Conservation (phyloP, 2,329 filamentous ascomycete genomes). For the Rosellinia necatrix region DNA sequence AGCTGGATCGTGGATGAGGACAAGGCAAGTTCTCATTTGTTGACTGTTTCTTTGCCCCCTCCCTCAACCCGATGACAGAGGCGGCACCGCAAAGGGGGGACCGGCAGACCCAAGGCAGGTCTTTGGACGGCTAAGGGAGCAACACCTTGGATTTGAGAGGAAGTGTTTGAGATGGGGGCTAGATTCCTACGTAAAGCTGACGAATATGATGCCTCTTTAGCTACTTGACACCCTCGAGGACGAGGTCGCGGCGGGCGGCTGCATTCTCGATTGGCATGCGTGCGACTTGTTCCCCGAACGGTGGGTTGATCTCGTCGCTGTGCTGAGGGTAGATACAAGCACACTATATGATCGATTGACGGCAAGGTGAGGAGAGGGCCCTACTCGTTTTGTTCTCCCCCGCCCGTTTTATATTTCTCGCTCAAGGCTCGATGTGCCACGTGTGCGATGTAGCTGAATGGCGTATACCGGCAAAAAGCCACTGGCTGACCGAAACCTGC, state of each 20-base stretch:
- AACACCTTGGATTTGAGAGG: not conserved
- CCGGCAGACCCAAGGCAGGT: too few species aligned
- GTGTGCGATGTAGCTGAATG: too few species aligned
- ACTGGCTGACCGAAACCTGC: not conserved
- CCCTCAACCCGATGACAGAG: too few species aligned
- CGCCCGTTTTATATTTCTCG: not conserved
- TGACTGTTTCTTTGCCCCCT: too few species aligned
- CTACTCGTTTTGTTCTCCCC: not conserved
- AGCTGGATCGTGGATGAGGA: constrained; percentile 97
- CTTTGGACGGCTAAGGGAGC: not conserved
- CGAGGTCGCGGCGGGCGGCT: constrained; percentile 77
- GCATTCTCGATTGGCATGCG: constrained; percentile 96
- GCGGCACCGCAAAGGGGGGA: too few species aligned
- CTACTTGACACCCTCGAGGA: constrained; percentile 88
- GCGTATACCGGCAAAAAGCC: too few species aligned
- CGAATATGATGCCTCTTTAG: constrained; percentile 68
- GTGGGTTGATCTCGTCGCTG: constrained; percentile 94
- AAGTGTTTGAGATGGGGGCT: not conserved
- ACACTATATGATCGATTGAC: constrained; percentile 83
- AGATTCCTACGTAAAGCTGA: constrained; percentile 23
- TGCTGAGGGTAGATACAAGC: constrained; percentile 80
- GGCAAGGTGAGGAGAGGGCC: constrained; percentile 59
- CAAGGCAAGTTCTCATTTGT: constrained; percentile 62
- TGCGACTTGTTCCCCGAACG: constrained; percentile 92
- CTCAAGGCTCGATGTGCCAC: too few species aligned